Evolutionary conservation across 2,329 filamentous ascomycete species (phyloP), one percentile per base, ranked within the genome.

Genomic region (Epicoccum nigrum): DNA sequence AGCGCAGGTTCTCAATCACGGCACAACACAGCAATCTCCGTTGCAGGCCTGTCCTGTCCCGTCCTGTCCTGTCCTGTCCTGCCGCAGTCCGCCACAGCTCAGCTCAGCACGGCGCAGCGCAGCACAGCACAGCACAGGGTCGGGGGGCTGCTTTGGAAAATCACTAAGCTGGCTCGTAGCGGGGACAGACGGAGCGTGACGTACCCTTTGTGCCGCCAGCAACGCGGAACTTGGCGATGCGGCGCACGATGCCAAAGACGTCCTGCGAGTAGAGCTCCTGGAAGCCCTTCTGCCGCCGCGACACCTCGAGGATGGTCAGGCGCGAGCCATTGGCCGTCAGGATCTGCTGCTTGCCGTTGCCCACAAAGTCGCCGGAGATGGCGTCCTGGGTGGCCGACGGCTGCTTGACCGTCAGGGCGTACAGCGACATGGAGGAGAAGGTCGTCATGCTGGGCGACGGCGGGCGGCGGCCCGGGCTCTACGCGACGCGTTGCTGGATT

Each of bases 391-490:
- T 86, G 54, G 91, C 89, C 62, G 92, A 92, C 27, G 94, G 90
- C 64, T 90, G 88, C 77, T 97, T 92, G 69, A 99, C 87, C 64
- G 94, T 97, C 79, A 99, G 83, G 69, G 91, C 94, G 80, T 99
- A 99, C 79, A 99, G 87, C 75, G 97, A 97, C 91, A 97, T 96
- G 74, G 93, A 93, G 62, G 92, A 97, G 56, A 93, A 97, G 73
- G 92, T 96, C 80, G 94, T 93, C 94, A 97, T 97, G 73, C 53
- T 80, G 77, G 73, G 71, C 66, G 55, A 54, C 53, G 60, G 67
- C 53, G 70, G 68, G 67, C 70, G 52, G 62, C 45, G 56, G 64
- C 67, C 68, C 64, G 60, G 66, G 42, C 46, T 42, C 52, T 58
- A 35, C 45, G 38, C 32, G 51, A 51, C 59, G 61, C 55, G 59